Percentiles rank a stretch among this genome's conserved stretches.
Conservation (phyloP, 2,329 filamentous ascomycete species). For the Fusarium paranaense region DNA sequence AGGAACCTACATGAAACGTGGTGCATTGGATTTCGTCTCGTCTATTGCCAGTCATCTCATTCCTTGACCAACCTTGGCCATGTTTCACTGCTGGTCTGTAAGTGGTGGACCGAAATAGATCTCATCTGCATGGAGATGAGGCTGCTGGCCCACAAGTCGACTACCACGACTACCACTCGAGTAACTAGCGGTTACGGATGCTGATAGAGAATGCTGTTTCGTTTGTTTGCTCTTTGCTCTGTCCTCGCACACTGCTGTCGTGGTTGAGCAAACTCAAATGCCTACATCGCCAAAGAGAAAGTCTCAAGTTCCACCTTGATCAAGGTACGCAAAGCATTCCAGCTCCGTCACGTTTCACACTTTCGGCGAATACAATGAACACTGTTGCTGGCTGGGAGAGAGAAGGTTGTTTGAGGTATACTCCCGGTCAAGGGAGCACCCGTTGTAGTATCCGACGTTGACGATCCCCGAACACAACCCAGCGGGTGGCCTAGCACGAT, state of each 20-base stretch:
- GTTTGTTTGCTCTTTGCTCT: neutral
- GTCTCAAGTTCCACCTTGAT: neutral
- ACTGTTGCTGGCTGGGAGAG: neutral
- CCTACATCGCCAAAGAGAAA: neutral
- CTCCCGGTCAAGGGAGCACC: neutral
- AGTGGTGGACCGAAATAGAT: neutral
- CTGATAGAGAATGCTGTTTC: neutral
- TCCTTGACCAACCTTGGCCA: slow-evolving; percentile 11
- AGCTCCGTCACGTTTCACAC: neutral
- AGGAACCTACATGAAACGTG: slow-evolving; percentile 27
- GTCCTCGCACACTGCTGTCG: neutral
- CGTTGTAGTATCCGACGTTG: neutral
- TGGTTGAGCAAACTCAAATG: neutral
- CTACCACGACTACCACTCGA: neutral
- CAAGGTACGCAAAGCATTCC: neutral
- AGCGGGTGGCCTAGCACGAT: slow-evolving; percentile 16
- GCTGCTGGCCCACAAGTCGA: neutral
- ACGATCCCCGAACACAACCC: neutral
- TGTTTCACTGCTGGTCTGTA: slow-evolving; percentile 8
- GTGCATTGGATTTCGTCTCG: slow-evolving; percentile 26
- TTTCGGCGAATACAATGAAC: neutral
- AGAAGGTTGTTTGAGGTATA: neutral
- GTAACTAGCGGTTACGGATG: neutral
- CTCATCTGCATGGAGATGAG: neutral
- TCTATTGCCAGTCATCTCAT: slow-evolving; percentile 25